These are phyloP conservation scores for Curvularia eragrostidis DNA, from an alignment of 2,329 filamentous ascomycete genomes.

Conservation along the genomic window DNA sequence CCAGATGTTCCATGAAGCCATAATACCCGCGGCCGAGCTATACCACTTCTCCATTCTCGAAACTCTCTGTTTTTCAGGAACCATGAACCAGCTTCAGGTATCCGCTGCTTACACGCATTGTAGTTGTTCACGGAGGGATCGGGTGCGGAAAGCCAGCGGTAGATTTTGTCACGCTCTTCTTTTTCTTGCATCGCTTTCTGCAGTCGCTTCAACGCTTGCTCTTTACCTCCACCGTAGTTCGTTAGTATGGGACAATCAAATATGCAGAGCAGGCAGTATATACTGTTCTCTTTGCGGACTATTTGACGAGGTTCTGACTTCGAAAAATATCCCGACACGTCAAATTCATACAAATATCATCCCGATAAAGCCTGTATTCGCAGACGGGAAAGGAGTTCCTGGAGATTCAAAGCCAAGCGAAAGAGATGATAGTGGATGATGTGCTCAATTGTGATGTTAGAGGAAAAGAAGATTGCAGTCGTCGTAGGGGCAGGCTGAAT, in stretches of 20 bases:
- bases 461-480: neutral
- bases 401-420: neutral
- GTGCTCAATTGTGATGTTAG: neutral
- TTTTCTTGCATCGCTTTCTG: slow-evolving; percentile 17
- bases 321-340: too few species aligned
- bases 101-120: slow-evolving; percentile 39
- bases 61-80: slow-evolving; percentile 39
- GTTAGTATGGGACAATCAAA: slow-evolving; percentile 26
- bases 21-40: slow-evolving; percentile 37
- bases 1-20: slow-evolving; percentile 53
- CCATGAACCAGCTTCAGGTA: slow-evolving; percentile 47
- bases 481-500: neutral
- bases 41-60: slow-evolving; percentile 42
- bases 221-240: slow-evolving; percentile 16
- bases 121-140: slow-evolving; percentile 47
- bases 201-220: slow-evolving; percentile 21
- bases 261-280: slow-evolving; percentile 26
- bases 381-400: neutral
- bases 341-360: too few species aligned
- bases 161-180: slow-evolving; percentile 9
- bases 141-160: slow-evolving; percentile 45
- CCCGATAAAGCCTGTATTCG: neutral
- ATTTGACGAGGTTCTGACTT: slow-evolving; percentile 18
- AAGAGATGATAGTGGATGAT: neutral
- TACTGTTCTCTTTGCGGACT: slow-evolving; percentile 18